Base-by-base conservation (phyloP, 2,329 filamentous ascomycete genomes). In the Penicillium sp. region DNA sequence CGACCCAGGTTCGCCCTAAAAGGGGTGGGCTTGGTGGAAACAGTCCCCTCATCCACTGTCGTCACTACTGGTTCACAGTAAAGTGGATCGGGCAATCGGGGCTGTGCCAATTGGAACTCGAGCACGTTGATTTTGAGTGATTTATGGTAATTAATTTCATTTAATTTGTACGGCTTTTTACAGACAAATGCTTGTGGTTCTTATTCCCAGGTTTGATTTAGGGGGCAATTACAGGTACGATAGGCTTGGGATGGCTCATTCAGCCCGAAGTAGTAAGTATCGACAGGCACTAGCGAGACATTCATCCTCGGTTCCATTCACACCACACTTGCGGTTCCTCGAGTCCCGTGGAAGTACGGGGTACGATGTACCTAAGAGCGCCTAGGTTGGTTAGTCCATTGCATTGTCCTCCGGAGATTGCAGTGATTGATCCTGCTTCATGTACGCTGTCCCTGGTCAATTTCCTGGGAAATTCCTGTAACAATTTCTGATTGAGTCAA, bases 281-380 rank as follows among this genome's bases (percentile, higher is more conserved):
- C 60, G 60, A 55, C 60, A 62, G 58, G 55, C 60, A 62, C 53
- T 58, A 43, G 27, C 39, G 41, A 45, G 27, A 31, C 31, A 22
- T 52, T 39, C 48, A 26, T 41, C 39, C 49, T 45, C 37, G 49
- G 49, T 37, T 53, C 44, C 43, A 48, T 47, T 39, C 21, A 31
- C 21, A 13, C 24, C 26, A 24, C 47, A 44, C 19, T 19, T 52
- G 24, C n/a, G 39, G 21, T 39, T 52, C 35, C 24, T 19, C 37
- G n/a, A 41, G 9, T 41, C 35, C 24, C 43, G 26, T 45, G 43
- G 43, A 48, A 29, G 35, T 39, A n/a, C 39, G 39, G 39, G 13
- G 19, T 41, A 22, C 19, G 39, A 41, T 41, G 19, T 21, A 22
- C 39, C 19, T 21, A 21, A 11, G 39, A 22, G 19, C 22, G 19